Base-by-base conservation (phyloP, 2,329 filamentous ascomycete species). In the Nemania diffusa region DNA sequence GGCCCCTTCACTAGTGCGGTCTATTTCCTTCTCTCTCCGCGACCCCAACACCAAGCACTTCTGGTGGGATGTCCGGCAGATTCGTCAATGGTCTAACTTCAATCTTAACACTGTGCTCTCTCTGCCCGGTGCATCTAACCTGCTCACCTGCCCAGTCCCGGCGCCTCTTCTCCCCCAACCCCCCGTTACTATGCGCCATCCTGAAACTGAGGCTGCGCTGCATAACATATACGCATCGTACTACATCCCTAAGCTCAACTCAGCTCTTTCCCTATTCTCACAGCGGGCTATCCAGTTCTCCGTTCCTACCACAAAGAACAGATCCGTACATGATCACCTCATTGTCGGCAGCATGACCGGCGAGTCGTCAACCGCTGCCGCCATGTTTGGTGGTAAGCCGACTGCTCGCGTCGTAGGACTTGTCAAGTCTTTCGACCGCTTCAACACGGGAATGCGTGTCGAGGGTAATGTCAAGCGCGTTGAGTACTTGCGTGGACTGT, bases 61-160 rank as follows among this genome's bases (percentile, higher is more conserved):
- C 80, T 98, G 95, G 95, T 97, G 93, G 92, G 95, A 98, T 76
- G 87, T 97, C 65, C 92, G 95, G 73, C 95, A 97, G 78, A 84
- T 97, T 72, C 89, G 92, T 69, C 87, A 89, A 69, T 97, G 95
- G 95, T 87, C 87, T 58, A 87, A 88, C 73, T 97, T 97, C 86
- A 92, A 88, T 71, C 83, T 92, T 11, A 79, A 85, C 61, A 89
- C 90, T 64, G 90, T 97, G 77, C 85, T 91, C 72, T 84, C 88
- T 5, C 88, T 97, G 52, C 91, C 91, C 0, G 90, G 89, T 34
- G 90, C 96, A 26, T 85, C 90, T 6, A 84, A 87, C 24, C 87
- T 97, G 24, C 88, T 97, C 65, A 88, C 88, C 72, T 89, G 91
- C 72, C 85, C 90, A 4, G 85, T 95, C 29, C 85, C 90, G 0